Evolutionary conservation across 139 green algal genomes (phyloP).

Genomic region (Haematococcus sp.): DNA sequence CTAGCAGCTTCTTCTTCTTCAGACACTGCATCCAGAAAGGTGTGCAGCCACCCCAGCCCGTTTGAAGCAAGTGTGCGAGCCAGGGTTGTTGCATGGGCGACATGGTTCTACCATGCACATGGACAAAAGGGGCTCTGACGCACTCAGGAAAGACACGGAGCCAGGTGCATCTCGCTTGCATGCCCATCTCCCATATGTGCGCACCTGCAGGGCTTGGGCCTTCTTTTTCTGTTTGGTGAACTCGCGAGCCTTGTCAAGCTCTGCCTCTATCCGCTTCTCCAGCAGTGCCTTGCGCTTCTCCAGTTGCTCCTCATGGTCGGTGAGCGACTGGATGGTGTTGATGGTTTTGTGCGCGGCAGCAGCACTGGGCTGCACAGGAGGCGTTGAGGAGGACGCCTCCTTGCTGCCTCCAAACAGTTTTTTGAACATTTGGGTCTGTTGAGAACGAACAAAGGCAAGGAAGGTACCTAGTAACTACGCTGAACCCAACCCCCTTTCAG

Average conservation of each 20-base stretch:
- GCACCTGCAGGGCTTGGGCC: conserved; percentile 27
- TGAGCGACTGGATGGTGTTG: conserved; percentile 42
- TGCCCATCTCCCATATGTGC: background rate
- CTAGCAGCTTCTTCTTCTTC: conserved; percentile 94
- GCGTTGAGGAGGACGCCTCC: conserved; percentile 3
- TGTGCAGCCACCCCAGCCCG: too few relatives aligned
- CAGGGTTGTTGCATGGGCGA: too few relatives aligned
- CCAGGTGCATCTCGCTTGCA: background rate
- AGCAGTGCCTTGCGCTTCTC: conserved; percentile 86
- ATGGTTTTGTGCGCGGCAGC: conserved; percentile 40
- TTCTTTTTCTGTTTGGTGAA: conserved; percentile 87
- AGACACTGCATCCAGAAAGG: conserved; percentile 62
- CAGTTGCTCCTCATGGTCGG: conserved; percentile 87
- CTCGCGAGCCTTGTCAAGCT: conserved; percentile 83
- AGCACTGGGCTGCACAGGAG: conserved; percentile 14
- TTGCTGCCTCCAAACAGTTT: conserved; percentile 39
- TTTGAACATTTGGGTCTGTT: conserved; percentile 31
- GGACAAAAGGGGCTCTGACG: background rate
- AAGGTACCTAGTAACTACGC: too few relatives aligned
- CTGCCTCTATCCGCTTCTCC: conserved; percentile 79
- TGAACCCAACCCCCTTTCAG: too few relatives aligned
- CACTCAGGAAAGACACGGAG: background rate
- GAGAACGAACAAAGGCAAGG: too few relatives aligned
- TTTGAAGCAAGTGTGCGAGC: too few relatives aligned
- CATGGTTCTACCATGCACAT: background rate